phyloP scores from a whole-genome alignment of 1,139 yeast species.

The Torulaspora pretoriensis region DNA sequence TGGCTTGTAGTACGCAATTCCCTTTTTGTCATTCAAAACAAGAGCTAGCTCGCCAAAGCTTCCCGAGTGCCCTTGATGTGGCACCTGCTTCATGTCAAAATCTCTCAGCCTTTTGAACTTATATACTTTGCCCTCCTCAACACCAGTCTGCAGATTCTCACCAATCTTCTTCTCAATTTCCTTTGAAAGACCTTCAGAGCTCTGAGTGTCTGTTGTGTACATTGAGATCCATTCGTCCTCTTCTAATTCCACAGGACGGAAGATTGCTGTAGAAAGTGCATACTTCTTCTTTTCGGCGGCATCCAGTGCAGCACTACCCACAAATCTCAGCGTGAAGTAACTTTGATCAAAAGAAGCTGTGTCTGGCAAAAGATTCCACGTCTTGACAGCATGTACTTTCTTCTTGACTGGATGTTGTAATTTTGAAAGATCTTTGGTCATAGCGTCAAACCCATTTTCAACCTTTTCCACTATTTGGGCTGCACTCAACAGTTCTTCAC shows the following conservation, averaged over 20 bases:
- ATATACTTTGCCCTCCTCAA: slow-evolving; percentile 42
- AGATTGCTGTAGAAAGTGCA: slow-evolving; percentile 59
- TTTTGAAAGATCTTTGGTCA: slow-evolving; percentile 42
- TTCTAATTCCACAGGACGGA: slow-evolving; percentile 69
- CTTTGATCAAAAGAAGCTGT: slow-evolving; percentile 80
- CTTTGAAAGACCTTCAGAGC: slow-evolving; percentile 41
- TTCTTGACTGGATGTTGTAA: slow-evolving; percentile 77
- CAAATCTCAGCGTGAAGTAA: slow-evolving; percentile 65
- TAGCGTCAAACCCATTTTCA: slow-evolving; percentile 70
- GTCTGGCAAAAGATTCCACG: slow-evolving; percentile 86
- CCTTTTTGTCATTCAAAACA: slow-evolving; percentile 49
- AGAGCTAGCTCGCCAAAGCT: slow-evolving; percentile 55
- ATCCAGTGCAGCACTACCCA: slow-evolving; percentile 70
- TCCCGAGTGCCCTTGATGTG: slow-evolving; percentile 36
- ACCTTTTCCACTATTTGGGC: slow-evolving; percentile 41
- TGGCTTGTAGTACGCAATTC: slow-evolving; percentile 72
- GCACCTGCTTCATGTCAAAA: slow-evolving; percentile 66
- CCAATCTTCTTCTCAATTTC: slow-evolving; percentile 42
- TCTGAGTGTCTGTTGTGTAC: slow-evolving; percentile 51
- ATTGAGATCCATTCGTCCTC: slow-evolving; percentile 82
- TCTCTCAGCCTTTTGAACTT: slow-evolving; percentile 67
- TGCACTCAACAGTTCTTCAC: slow-evolving; percentile 25
- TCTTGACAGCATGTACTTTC: slow-evolving; percentile 64
- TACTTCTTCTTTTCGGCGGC: slow-evolving; percentile 43
- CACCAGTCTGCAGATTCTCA: slow-evolving; percentile 36